Evolutionary conservation across 768 basidiomycete species (phyloP), one percentile per base, ranked within the genome.

Genomic region (Lactifluus volemus): DNA sequence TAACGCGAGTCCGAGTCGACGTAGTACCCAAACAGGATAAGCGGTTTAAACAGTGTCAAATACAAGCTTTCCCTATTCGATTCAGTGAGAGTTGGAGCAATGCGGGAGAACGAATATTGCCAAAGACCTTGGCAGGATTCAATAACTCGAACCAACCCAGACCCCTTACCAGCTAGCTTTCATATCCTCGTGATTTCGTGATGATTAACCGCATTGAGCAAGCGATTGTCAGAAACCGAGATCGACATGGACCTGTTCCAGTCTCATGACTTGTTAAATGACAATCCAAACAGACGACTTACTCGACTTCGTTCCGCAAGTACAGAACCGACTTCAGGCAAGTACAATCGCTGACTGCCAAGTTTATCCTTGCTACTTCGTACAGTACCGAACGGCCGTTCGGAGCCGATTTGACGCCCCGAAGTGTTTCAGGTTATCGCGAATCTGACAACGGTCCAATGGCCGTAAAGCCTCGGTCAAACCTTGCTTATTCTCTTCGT

Each of bases 281-380:
- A 29, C 8, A 42, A 55, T 36, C 49, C 52, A 14, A 29, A 60
- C n/a, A 21, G 8, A 62, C 30, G 12, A 77, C 87, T 62, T 64
- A 92, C 92, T 81, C 77, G n/a, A 96, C 80, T 59, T 80, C 75
- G 59, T 86, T 80, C 70, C 98, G 97, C 30, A 98, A 77, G 68
- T 92, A 90, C 67, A 99, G 74, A 15, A 89, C 86, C 0, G 93
- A 85, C 70, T 98, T 99, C 45, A 98, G 73, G 7, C 90, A 92
- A 0, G 92, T 90, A 66, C 95, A 98, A 68, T 99, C 97, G 65
- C 89, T 92, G 58, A 98, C 95, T 0, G 25, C 25, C 25, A 25
- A 25, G 89, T 90, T 67, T 98, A 98, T 4, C 92, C 84, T 73
- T 99, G 97, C 68, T 93, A 92, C 58, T 82, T 85, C 2, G 97